Evolutionary conservation across 2,329 filamentous ascomycete genomes (phyloP).

Genomic region (Exophiala aquamarina): DNA sequence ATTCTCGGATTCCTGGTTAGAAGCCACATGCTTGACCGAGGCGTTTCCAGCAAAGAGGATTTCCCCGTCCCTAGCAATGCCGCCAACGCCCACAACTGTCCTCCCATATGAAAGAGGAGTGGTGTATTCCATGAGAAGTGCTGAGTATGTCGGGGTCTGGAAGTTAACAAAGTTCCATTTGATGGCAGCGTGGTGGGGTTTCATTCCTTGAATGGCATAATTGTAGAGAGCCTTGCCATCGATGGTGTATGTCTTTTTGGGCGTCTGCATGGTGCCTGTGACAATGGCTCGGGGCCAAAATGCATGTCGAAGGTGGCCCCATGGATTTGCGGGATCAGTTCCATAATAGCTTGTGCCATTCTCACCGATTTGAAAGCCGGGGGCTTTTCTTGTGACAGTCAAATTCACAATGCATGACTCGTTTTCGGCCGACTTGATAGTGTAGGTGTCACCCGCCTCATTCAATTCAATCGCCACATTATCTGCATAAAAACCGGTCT

Average conservation of each 20-base stretch:
- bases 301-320: constrained; percentile 86
- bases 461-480: constrained; percentile 83
- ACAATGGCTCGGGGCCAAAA: constrained; percentile 90
- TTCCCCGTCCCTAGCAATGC: constrained; percentile 74
- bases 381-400: constrained; percentile 71
- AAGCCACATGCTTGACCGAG: constrained; percentile 67
- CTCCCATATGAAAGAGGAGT: constrained; percentile 91
- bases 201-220: constrained; percentile 94
- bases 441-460: constrained; percentile 77
- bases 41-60: constrained; percentile 72
- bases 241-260: constrained; percentile 78
- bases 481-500: constrained; percentile 80
- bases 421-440: constrained; percentile 87
- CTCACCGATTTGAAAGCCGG: constrained; percentile 81
- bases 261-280: constrained; percentile 81
- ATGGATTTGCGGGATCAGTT: constrained; percentile 80
- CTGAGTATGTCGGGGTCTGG: constrained; percentile 82
- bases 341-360: constrained; percentile 83
- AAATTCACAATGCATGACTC: constrained; percentile 79
- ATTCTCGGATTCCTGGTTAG: constrained; percentile 71
- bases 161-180: constrained; percentile 94
- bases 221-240: constrained; percentile 76
- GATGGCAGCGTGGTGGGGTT: constrained; percentile 91
- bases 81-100: constrained; percentile 79
- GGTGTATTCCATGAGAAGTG: constrained; percentile 91